Base-by-base conservation (phyloP, 495 filamentous ascomycete species). In the Lepidopterella palustris region DNA sequence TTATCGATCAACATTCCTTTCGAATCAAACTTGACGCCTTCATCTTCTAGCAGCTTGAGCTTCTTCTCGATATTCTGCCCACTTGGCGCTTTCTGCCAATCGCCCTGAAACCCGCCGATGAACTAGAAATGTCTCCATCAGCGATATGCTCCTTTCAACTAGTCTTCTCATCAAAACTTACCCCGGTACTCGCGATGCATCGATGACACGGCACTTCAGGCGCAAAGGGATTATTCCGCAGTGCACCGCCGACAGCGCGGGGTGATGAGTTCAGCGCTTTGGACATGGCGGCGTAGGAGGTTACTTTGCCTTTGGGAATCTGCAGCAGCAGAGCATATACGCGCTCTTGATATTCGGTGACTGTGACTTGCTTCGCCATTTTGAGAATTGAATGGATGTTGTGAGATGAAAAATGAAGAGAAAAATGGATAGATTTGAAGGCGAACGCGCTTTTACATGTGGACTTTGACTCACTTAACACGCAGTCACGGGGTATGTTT, bases 201-300 rank as follows among this genome's bases (percentile, higher is more conserved):
- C 74, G 67, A 63, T 76, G 74, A 57, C 74, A 76, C 11, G 74
- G 74, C 32, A 76, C 68, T 48, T 74, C 72, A 0, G 73, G 73
- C 31, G 73, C 71, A 53, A 76, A 76, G 5, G 74, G 73, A 57
- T 76, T 76, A 35, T 66, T 71, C n/a, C 88, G 79, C 68, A 89
- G 80, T 0, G 89, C 89, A 58, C 85, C 88, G 10, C 90, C 90
- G 2, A 95, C 85, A 1, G 90, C 90, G 1, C 90, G 79, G 25
- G 90, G 85, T 9, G 86, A 89, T 3, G 86, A 87, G 13, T 73
- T 68, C 1, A 93, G 78, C 23, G 85, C 78, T 24, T 78, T 74
- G 0, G 89, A 80, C 28, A 95, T 72, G 1, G 85, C 79, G 18
- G 81, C 83, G 76, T 95, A 92, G 2, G 87, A 87, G 10, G 84